These are phyloP conservation scores for Mucor indicus DNA, from an alignment of 371 early-diverging fungal genomes.

Conservation along the genomic window DNA sequence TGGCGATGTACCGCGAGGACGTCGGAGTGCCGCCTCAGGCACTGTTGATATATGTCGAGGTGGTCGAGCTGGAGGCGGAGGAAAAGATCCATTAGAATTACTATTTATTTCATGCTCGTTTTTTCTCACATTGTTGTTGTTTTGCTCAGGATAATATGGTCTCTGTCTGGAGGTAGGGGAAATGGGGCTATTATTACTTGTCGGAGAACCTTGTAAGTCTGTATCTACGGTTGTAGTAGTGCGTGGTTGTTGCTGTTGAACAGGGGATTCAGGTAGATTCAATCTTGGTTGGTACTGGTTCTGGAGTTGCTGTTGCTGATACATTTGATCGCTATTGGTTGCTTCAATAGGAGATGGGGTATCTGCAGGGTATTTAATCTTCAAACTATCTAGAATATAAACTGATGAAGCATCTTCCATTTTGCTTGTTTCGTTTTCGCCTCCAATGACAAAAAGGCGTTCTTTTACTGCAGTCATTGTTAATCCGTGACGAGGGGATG, in stretches of 20 bases:
- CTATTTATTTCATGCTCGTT: too few species aligned
- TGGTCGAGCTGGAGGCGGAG: conserved; percentile 28
- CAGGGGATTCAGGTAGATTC: not conserved
- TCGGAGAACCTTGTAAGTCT: not conserved
- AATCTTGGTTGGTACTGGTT: conserved; percentile 12
- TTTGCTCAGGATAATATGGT: too few species aligned
- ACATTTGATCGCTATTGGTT: not conserved
- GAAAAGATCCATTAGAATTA: conserved; percentile 3
- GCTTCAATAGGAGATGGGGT: conserved; percentile 10
- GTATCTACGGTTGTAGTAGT: not conserved
- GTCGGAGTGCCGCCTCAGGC: conserved; percentile 44
- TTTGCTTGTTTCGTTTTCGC: conserved; percentile 50
- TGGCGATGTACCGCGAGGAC: conserved; percentile 45
- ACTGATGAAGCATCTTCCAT: conserved; percentile 52
- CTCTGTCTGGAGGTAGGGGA: not conserved
- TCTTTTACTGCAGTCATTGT: conserved; percentile 64
- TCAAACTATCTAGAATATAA: conserved; percentile 69
- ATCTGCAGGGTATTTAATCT: conserved; percentile 69
- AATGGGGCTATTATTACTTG: not conserved
- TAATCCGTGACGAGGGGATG: conserved; percentile 63
- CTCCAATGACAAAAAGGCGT: conserved; percentile 65
- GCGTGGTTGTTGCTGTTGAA: conserved; percentile 3
- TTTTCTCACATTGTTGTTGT: not conserved
- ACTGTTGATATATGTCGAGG: conserved; percentile 44
- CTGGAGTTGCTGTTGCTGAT: conserved; percentile 16